A percentile compares a stretch with the other conserved stretches of the same genome.
These are phyloP conservation scores for Thelonectria olida DNA, from an alignment of 2,329 filamentous ascomycete species.

Conservation along the genomic window DNA sequence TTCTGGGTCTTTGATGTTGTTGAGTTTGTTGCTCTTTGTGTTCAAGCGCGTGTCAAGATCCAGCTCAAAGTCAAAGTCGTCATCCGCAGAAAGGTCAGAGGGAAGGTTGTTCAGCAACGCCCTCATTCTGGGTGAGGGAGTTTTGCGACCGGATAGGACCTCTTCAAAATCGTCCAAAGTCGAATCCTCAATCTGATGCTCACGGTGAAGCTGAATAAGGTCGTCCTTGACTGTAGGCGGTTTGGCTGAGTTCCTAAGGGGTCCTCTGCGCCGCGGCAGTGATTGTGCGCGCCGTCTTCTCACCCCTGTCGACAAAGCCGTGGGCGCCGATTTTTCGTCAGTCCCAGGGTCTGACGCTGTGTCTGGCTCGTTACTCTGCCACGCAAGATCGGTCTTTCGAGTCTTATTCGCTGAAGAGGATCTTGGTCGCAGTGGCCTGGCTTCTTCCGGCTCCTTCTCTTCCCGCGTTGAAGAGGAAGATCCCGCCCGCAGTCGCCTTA, in stretches of 20 bases:
- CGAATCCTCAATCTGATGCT: constrained; percentile 66
- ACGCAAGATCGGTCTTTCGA: constrained; percentile 35
- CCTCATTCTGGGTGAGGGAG: constrained; percentile 36
- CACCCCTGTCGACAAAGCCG: constrained; percentile 34
- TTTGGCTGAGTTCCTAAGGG: constrained; percentile 62
- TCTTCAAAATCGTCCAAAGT: constrained; percentile 68
- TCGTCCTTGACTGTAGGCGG: constrained; percentile 66
- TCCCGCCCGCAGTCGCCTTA: background rate
- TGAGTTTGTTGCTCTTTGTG: constrained; percentile 34
- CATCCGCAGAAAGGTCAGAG: constrained; percentile 31
- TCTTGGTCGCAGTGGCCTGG: constrained; percentile 20
- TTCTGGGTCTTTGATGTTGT: constrained; percentile 33
- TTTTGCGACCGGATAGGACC: constrained; percentile 53
- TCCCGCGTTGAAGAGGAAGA: constrained; percentile 24
- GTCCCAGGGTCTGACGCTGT: constrained; percentile 45
- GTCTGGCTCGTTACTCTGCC: constrained; percentile 40
- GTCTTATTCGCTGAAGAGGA: constrained; percentile 35
- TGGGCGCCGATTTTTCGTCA: constrained; percentile 35
- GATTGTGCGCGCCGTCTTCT: constrained; percentile 48
- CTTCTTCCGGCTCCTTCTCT: constrained; percentile 30
- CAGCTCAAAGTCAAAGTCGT: constrained; percentile 38
- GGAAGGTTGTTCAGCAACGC: constrained; percentile 38
- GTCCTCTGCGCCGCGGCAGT: constrained; percentile 53
- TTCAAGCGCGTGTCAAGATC: constrained; percentile 40
- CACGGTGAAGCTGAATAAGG: constrained; percentile 60